A percentile compares a stretch with the other conserved stretches of the same genome.
These are phyloP conservation scores for Hura crepitans DNA, from an alignment of 441 rosid genomes.

Conservation along the genomic window DNA sequence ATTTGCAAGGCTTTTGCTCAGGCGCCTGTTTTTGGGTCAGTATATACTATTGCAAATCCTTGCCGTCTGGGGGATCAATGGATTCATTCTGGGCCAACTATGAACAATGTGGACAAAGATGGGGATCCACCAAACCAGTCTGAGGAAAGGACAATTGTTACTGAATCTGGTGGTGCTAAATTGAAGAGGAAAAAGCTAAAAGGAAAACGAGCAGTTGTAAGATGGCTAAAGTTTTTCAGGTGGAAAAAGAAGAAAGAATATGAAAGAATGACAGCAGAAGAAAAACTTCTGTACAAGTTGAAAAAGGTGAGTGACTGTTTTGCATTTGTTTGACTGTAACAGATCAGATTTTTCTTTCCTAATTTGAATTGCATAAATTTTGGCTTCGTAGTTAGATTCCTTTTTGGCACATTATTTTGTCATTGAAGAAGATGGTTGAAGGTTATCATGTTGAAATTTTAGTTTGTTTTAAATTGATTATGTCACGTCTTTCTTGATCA, in stretches of 20 bases:
- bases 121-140: constrained; percentile 28
- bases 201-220: constrained; percentile 84
- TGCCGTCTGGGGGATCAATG: constrained; percentile 32
- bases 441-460: neutral
- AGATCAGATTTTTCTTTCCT: neutral
- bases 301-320: constrained; percentile 43
- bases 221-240: constrained; percentile 85
- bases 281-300: constrained; percentile 68
- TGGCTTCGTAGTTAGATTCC: neutral
- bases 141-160: constrained; percentile 24
- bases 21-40: constrained; percentile 21
- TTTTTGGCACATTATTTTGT: neutral
- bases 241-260: constrained; percentile 91
- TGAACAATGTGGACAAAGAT: constrained; percentile 25
- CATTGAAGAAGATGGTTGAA: neutral
- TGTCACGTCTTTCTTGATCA: constrained; percentile 8
- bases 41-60: constrained; percentile 16
- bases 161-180: constrained; percentile 33
- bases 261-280: constrained; percentile 84
- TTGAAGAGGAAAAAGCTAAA: constrained; percentile 66
- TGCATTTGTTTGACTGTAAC: neutral
- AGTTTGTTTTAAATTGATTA: neutral
- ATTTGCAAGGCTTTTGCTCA: constrained; percentile 58
- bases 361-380: constrained; percentile 10
- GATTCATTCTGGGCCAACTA: constrained; percentile 41